phyloP scores from a whole-genome alignment of 371 early-diverging fungal genomes.

The Blyttiomyces sp. region DNA sequence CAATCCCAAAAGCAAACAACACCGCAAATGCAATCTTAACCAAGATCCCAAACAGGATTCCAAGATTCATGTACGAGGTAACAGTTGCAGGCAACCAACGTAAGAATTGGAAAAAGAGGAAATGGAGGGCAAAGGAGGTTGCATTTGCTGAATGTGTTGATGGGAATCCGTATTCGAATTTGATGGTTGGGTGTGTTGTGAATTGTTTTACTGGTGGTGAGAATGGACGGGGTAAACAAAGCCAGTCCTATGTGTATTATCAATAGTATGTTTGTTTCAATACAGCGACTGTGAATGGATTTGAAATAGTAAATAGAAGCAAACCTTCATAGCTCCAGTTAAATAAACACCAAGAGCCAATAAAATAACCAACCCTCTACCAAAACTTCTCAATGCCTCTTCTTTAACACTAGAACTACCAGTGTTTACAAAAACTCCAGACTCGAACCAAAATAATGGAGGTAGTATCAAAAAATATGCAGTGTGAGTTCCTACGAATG shows the following conservation, averaged over 20 bases:
- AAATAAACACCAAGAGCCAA: not conserved
- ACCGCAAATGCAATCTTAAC: too few relatives aligned
- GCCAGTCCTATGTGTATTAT: too few relatives aligned
- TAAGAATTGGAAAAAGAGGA: slow-evolving; percentile 32
- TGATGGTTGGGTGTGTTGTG: not conserved
- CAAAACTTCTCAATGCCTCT: not conserved
- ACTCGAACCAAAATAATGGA: not conserved
- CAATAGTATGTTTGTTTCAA: too few relatives aligned
- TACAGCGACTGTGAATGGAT: too few relatives aligned
- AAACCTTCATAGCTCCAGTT: not conserved
- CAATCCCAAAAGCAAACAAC: slow-evolving; percentile 63
- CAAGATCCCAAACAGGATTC: too few relatives aligned
- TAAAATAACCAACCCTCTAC: not conserved
- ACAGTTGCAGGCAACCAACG: too few relatives aligned
- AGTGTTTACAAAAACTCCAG: not conserved
- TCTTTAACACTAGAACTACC: too few relatives aligned
- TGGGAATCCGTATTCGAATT: slow-evolving; percentile 77
- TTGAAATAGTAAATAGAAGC: not conserved
- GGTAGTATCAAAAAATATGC: not conserved
- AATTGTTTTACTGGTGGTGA: not conserved
- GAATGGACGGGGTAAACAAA: not conserved
- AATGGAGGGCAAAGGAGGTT: slow-evolving; percentile 62
- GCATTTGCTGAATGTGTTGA: slow-evolving; percentile 78
- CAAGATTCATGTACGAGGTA: too few relatives aligned
- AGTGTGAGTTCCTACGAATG: not conserved